phyloP scores from a whole-genome alignment of 352 stramenopile genomes.

The Pseudoperonospora humuli region DNA sequence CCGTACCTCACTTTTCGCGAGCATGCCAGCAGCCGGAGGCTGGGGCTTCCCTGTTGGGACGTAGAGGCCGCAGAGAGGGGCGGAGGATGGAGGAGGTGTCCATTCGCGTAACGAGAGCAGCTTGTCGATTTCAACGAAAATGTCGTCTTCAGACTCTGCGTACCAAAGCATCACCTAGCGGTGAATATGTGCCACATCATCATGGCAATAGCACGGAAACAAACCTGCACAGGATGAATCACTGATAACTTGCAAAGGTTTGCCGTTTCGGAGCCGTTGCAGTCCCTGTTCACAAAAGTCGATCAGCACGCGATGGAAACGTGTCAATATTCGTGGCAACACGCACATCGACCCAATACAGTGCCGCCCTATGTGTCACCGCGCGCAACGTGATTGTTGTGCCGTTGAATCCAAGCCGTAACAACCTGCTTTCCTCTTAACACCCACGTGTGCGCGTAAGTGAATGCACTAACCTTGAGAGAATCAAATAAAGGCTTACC shows the following conservation, averaged over 20 bases:
- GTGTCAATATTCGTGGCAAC: background rate
- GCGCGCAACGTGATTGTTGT: constrained; percentile 60
- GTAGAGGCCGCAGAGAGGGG: constrained; percentile 32
- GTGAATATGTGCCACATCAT: background rate
- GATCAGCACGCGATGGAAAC: background rate
- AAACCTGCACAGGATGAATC: constrained; percentile 44
- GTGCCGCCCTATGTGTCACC: constrained; percentile 51
- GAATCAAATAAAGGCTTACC: constrained; percentile 4
- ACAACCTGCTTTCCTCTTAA: constrained; percentile 29
- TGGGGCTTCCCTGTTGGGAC: constrained; percentile 16
- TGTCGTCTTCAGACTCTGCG: constrained; percentile 65
- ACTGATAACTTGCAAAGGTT: constrained; percentile 30
- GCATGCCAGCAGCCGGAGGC: constrained; percentile 7
- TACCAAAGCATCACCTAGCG: background rate
- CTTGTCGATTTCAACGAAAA: constrained; percentile 68
- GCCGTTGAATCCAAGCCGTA: constrained; percentile 57
- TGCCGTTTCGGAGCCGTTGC: constrained; percentile 39
- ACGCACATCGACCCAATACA: constrained; percentile 64
- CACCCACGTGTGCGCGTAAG: constrained; percentile 4
- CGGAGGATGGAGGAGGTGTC: constrained; percentile 28
- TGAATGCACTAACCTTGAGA: background rate
- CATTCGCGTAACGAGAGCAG: constrained; percentile 49
- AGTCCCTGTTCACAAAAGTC: constrained; percentile 27
- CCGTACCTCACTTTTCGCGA: constrained; percentile 17
- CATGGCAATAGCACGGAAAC: background rate